Percentiles rank a stretch among this genome's conserved stretches.
phyloP scores from a whole-genome alignment of 345 rosid species.

The Hirschfeldia incana region DNA sequence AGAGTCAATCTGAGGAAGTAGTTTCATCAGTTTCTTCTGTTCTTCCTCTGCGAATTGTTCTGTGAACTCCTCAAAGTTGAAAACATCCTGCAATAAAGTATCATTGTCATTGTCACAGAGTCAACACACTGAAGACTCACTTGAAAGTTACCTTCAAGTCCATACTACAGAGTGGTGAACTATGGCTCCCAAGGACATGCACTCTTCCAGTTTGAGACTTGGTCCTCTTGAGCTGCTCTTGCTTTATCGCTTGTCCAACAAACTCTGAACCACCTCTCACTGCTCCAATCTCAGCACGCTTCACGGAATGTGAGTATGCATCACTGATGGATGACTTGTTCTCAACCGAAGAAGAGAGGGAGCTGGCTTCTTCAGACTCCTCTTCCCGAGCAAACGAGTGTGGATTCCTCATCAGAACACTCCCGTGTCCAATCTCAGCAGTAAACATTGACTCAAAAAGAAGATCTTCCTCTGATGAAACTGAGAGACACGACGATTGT shows the following conservation, averaged over 20 bases:
- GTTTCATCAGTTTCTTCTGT: slow-evolving; percentile 70
- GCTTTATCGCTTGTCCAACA: slow-evolving; percentile 53
- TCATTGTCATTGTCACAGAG: background rate
- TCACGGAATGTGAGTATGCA: slow-evolving; percentile 58
- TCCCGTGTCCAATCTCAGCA: slow-evolving; percentile 97
- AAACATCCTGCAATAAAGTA: slow-evolving; percentile 55
- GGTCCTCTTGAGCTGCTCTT: slow-evolving; percentile 64
- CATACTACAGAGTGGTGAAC: slow-evolving; percentile 67
- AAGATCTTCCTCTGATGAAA: slow-evolving; percentile 87
- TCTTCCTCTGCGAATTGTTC: slow-evolving; percentile 71
- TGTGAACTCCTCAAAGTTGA: slow-evolving; percentile 75
- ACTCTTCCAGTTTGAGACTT: slow-evolving; percentile 60
- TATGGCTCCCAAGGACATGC: slow-evolving; percentile 56
- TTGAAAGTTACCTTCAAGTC: slow-evolving; percentile 68
- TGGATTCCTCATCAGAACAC: slow-evolving; percentile 81
- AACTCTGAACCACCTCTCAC: slow-evolving; percentile 45
- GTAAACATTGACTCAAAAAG: slow-evolving; percentile 94
- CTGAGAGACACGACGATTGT: slow-evolving; percentile 57
- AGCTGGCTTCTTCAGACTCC: slow-evolving; percentile 98
- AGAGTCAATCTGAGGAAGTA: slow-evolving; percentile 68
- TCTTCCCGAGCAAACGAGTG: slow-evolving; percentile 84
- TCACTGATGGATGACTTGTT: slow-evolving; percentile 58
- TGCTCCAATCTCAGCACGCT: slow-evolving; percentile 42
- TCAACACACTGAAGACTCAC: background rate
- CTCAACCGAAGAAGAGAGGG: slow-evolving; percentile 69